phyloP scores from a whole-genome alignment of 1,284 basidiomycete species.

The Anthracocystis walkeri region DNA sequence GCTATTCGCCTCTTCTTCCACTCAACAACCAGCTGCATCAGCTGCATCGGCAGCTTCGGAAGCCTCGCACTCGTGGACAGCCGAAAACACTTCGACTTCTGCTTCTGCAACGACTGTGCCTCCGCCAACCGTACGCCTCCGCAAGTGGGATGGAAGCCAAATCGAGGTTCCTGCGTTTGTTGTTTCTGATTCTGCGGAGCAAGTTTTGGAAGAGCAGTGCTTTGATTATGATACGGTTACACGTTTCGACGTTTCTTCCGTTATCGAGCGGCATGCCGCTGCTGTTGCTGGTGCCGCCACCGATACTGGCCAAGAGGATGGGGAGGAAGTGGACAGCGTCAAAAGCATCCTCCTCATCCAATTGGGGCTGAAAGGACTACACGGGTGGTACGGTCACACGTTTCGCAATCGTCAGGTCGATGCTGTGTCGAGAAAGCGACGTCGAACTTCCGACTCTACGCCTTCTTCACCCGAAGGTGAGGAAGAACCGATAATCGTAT shows the following conservation, averaged over 20 bases:
- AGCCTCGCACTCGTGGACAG: not conserved
- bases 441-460: not conserved
- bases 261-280: not conserved
- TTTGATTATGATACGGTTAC: slow-evolving; percentile 24
- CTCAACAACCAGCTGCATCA: not conserved
- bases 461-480: not conserved
- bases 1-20: not conserved
- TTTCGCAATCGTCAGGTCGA: slow-evolving; percentile 5
- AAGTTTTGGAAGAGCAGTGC: slow-evolving; percentile 9
- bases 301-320: not conserved
- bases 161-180: slow-evolving; percentile 13
- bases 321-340: slow-evolving; percentile 8
- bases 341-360: slow-evolving; percentile 19
- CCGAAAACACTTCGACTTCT: not conserved
- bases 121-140: slow-evolving; percentile 15
- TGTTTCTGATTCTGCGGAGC: slow-evolving; percentile 10
- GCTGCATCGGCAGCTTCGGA: not conserved
- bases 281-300: not conserved
- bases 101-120: not conserved
- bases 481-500: slow-evolving; percentile 20
- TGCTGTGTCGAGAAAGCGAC: slow-evolving; percentile 8
- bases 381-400: slow-evolving; percentile 33
- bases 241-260: not conserved
- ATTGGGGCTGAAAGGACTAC: slow-evolving; percentile 16
- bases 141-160: slow-evolving; percentile 34